Evolutionary conservation across 306 rosid genomes (phyloP), one percentile per base, ranked within the genome.

Genomic region (Castanea sativa): DNA sequence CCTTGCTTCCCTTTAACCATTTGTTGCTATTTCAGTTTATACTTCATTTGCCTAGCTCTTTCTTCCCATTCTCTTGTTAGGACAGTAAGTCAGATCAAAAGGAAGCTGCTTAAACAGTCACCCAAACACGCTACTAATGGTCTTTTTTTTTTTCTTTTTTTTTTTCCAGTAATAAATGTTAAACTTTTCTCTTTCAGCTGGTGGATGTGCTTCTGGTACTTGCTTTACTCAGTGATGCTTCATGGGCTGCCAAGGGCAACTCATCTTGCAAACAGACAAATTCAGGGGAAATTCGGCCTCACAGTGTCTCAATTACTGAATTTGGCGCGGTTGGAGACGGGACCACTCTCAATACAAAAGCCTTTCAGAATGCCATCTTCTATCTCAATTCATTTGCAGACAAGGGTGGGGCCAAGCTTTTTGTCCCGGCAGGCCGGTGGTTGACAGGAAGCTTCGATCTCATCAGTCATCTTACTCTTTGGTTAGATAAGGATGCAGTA

Each of bases 321-420:
- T 92, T 92, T 49, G 97, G 97, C 13, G 97, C 95, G 0, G 90
- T 92, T 70, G 97, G 97, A 5, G 97, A 92, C 32, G 97, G 97
- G 55, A 38, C 87, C 83, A 90, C 97, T 71, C 90, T 92, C 83
- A 90, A 92, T 85, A 92, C 95, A 63, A 89, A 90, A 75, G 93
- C 97, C 20, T 90, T 92, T 85, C 93, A 90, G 82, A 90, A 92
- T 86, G 94, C 97, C 80, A 86, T 92, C 73, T 92, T 92, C 83
- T 90, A 92, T 85, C 88, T 92, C 55, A 88, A 92, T 63, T 90
- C 94, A 13, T 90, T 92, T 76, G 78, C 92, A 10, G 93, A 89
- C 83, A 90, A 90, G 78, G 97, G 97, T 33, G 97, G 97, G 75
- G 94, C 97, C 21, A 89, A 90, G 86, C 93, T 92, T 71, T 92